Evolutionary conservation across 2,329 filamentous ascomycete species (phyloP).

Genomic region (Coniochaeta sp.): DNA sequence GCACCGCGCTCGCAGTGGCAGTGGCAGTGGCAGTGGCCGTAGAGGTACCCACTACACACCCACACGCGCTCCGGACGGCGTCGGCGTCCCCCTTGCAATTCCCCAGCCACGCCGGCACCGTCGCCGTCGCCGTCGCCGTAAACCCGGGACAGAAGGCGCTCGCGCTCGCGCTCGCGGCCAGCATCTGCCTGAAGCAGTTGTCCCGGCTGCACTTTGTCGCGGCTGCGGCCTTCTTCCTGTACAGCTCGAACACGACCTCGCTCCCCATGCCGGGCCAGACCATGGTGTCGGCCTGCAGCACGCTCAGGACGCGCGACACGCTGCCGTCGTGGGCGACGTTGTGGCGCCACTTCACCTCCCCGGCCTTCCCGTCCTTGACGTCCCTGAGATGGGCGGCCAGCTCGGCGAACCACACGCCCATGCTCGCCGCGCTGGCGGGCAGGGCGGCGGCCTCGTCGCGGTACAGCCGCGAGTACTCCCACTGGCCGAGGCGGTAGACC

Average conservation of each 20-base stretch:
- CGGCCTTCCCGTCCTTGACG: slow-evolving; percentile 29
- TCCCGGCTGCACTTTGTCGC: slow-evolving; percentile 18
- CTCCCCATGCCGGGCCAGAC: slow-evolving; percentile 80
- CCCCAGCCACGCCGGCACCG: slow-evolving; percentile 15
- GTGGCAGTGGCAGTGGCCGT: slow-evolving; percentile 8
- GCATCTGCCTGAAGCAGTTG: slow-evolving; percentile 23
- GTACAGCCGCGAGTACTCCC: slow-evolving; percentile 75
- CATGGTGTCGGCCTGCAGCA: slow-evolving; percentile 69
- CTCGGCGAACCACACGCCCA: slow-evolving; percentile 70
- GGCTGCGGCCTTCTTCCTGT: slow-evolving; percentile 29
- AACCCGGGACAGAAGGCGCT: slow-evolving; percentile 18
- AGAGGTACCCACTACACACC: slow-evolving; percentile 18
- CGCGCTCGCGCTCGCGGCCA: slow-evolving; percentile 13
- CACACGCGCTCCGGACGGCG: slow-evolving; percentile 19
- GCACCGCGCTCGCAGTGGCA: slow-evolving; percentile 4
- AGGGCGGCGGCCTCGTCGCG: slow-evolving; percentile 59
- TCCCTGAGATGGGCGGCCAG: slow-evolving; percentile 58
- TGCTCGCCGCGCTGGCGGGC: slow-evolving; percentile 50
- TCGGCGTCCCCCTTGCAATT: slow-evolving; percentile 17
- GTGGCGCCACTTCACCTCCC: slow-evolving; percentile 52
- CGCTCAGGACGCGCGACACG: slow-evolving; percentile 56
- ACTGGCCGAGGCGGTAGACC: slow-evolving; percentile 71
- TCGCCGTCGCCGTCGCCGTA: slow-evolving; percentile 9
- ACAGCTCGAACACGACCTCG: slow-evolving; percentile 73
- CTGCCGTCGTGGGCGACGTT: slow-evolving; percentile 79